Evolutionary conservation across 257 asterid genomes (phyloP), one percentile per base, ranked within the genome.

Genomic region (Solanum habrochaites): DNA sequence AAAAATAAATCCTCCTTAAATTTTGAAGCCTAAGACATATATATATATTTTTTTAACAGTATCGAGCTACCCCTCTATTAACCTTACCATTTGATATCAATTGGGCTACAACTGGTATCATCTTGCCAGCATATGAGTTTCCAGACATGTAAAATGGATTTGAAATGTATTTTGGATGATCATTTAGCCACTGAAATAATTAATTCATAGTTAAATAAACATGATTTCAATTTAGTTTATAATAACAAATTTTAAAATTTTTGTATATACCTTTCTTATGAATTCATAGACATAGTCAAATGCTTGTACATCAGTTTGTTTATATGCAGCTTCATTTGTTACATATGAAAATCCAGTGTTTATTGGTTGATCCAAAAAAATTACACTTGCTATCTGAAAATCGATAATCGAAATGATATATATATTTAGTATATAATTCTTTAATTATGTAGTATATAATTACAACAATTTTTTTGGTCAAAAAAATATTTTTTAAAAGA

Each of bases 111-210:
- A 91, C 31, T 11, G 94, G 93, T 47, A 84, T 78, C 14, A 80
- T 21, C 23, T 47, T 78, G 9, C 89, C 94, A 12, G 89, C 88
- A 58, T 91, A 91, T 14, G 93, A 92, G 39, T 89, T 92, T 29
- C 95, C 95, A 16, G 73, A 88, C 27, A 92, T 27, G 31, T 88
- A 91, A 8, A 91, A n/a, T 0, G 83, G 90, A 78, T 90, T 88
- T 10, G 81, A 88, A 1, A 87, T 74, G 42, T 89, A 91, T 23
- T 29, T 16, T 0, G 91, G 93, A 77, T 87, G 90, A 58, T 75
- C 87, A 66, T 75, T 27, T 14, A 91, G 35, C 95, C 95, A 91
- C 95, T 92, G 90, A 83, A 87, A 66, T 23, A 43, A 39, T 15
- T 7, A 70, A 32, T 2, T 16, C 20, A 16, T 70, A 3, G n/a